phyloP scores from a whole-genome alignment of 306 rosid genomes.

The Urtica urens region DNA sequence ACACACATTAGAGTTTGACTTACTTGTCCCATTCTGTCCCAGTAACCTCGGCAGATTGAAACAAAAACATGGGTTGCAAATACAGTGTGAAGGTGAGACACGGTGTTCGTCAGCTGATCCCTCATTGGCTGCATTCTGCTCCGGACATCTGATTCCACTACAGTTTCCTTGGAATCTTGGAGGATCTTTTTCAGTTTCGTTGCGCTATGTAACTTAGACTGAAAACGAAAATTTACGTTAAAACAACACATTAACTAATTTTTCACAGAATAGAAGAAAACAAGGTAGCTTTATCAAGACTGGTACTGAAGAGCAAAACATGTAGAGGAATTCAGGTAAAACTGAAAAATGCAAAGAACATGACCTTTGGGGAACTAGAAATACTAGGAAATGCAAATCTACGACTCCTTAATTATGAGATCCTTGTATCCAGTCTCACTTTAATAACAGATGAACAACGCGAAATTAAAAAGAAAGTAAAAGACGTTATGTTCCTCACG shows the following conservation, averaged over 20 bases:
- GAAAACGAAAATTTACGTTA: no score
- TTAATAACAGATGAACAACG: background rate
- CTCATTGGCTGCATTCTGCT: conserved; percentile 71
- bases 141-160: conserved; percentile 69
- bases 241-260: no score
- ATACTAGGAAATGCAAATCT: no score
- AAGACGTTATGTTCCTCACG: conserved; percentile 38
- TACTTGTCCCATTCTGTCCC: conserved; percentile 98
- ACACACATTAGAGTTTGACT: conserved; percentile 9
- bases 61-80: conserved; percentile 70
- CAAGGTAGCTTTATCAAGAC: conserved; percentile 7
- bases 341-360: background rate
- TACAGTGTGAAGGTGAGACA: conserved; percentile 57
- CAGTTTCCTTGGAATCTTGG: conserved; percentile 85
- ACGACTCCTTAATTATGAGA: no score
- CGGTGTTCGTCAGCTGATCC: conserved; percentile 58
- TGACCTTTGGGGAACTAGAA: no score
- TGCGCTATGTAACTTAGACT: conserved; percentile 74
- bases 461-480: background rate
- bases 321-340: conserved; percentile 1
- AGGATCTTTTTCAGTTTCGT: conserved; percentile 89
- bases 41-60: conserved; percentile 73
- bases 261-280: conserved; percentile 14
- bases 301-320: background rate
- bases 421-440: no score